Percentiles rank a stretch among this genome's conserved stretches.
Evolutionary conservation across 2,329 filamentous ascomycete genomes (phyloP).

Genomic region (Chaetomiaceae sp.): DNA sequence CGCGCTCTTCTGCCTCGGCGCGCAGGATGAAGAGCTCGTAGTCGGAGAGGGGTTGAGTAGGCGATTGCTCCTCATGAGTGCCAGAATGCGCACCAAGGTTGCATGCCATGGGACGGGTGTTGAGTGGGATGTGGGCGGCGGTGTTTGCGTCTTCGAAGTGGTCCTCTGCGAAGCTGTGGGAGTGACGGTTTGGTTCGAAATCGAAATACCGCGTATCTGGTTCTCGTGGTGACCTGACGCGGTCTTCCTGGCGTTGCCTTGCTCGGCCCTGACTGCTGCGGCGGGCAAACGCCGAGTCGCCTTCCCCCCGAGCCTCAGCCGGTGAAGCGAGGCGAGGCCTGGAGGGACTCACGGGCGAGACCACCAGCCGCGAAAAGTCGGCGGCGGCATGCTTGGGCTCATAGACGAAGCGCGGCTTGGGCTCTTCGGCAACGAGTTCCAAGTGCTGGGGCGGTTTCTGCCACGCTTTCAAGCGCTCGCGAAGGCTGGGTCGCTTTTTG

Average conservation of each 20-base stretch:
- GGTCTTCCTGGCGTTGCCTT: not conserved
- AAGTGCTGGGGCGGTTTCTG: slow-evolving; percentile 7
- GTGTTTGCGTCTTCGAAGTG: slow-evolving; percentile 9
- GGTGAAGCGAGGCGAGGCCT: slow-evolving; percentile 1
- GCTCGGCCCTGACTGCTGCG: not conserved
- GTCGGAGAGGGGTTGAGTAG: slow-evolving; percentile 17
- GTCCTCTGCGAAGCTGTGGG: slow-evolving; percentile 9
- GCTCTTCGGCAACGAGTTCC: slow-evolving; percentile 28
- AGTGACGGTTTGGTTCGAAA: slow-evolving; percentile 1
- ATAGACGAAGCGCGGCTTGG: slow-evolving; percentile 23
- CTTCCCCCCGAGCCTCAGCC: slow-evolving; percentile 8
- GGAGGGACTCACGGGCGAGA: slow-evolving; percentile 16
- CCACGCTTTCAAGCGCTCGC: slow-evolving; percentile 23
- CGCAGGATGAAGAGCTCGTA: slow-evolving; percentile 30
- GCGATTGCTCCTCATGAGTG: not conserved
- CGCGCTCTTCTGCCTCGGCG: slow-evolving; percentile 28
- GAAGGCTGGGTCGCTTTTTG: slow-evolving; percentile 24
- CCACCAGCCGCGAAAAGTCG: slow-evolving; percentile 29
- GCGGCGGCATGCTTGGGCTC: slow-evolving; percentile 31
- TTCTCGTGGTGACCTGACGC: not conserved
- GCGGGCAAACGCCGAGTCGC: not conserved
- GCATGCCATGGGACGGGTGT: not conserved
- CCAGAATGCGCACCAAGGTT: not conserved
- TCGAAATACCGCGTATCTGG: not conserved
- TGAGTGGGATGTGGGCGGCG: slow-evolving; percentile 6